A percentile compares a stretch with the other conserved stretches of the same genome.
Conservation (phyloP, 192 early-diverging fungal genomes). For the Coemansia sp. region DNA sequence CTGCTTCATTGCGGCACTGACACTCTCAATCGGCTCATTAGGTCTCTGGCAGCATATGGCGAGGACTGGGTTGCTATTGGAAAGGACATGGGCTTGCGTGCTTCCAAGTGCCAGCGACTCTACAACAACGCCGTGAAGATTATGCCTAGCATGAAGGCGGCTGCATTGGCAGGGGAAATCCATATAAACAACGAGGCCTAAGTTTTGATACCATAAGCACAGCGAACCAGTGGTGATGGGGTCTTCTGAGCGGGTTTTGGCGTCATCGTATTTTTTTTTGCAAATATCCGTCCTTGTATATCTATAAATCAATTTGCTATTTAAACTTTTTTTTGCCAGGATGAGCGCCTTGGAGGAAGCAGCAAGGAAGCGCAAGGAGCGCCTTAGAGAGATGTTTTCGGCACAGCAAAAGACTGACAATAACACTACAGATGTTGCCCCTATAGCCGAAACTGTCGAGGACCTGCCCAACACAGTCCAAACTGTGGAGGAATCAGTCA, state of each 20-base stretch:
- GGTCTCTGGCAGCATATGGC: neutral
- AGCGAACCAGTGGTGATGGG: neutral
- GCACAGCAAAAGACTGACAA: neutral
- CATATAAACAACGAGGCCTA: neutral
- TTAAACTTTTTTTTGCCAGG: neutral
- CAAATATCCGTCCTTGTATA: neutral
- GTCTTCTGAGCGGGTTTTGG: neutral
- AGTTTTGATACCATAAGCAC: neutral
- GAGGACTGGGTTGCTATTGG: slow-evolving; percentile 7
- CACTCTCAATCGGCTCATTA: slow-evolving; percentile 6
- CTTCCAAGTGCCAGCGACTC: neutral
- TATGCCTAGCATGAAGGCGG: slow-evolving; percentile 3
- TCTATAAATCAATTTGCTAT: neutral
- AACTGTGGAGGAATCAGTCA: slow-evolving; percentile 12
- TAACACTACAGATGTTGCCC: slow-evolving; percentile 1
- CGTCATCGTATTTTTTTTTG: neutral
- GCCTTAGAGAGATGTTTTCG: slow-evolving; percentile 39
- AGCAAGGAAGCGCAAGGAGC: slow-evolving; percentile 66
- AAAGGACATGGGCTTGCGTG: slow-evolving; percentile 12
- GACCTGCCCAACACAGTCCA: neutral
- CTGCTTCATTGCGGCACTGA: neutral
- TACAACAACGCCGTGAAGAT: neutral
- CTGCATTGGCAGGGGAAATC: neutral
- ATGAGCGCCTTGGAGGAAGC: slow-evolving; percentile 61
- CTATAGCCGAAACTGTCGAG: neutral